These are phyloP conservation scores for Decorospora gaudefroyi DNA, from an alignment of 2,329 filamentous ascomycete genomes.

Conservation along the genomic window DNA sequence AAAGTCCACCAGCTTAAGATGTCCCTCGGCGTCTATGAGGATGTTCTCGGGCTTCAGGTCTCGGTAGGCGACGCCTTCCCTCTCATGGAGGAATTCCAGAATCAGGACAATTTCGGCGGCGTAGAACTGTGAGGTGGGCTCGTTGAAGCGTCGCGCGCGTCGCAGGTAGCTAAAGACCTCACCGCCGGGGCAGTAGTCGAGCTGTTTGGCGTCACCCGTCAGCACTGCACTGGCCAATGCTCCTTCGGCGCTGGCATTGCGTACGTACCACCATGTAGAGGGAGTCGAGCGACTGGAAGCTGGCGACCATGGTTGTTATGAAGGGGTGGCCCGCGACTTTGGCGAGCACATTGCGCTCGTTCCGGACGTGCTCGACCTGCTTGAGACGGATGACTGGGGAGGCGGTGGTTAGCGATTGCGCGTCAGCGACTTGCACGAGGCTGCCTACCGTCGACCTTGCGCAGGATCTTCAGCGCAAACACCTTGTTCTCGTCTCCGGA, in stretches of 20 bases:
- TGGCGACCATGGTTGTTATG: constrained; percentile 77
- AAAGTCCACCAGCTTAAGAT: constrained; percentile 83
- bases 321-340: constrained; percentile 81
- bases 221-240: constrained; percentile 16
- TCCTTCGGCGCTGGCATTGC: not conserved
- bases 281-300: constrained; percentile 78
- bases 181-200: constrained; percentile 81
- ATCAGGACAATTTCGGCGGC: constrained; percentile 82
- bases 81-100: constrained; percentile 78
- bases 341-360: constrained; percentile 77
- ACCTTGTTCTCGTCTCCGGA: constrained; percentile 65
- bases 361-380: constrained; percentile 83
- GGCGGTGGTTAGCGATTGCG: constrained; percentile 26
- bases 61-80: constrained; percentile 78
- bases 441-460: constrained; percentile 58
- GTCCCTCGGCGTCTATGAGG: constrained; percentile 74
- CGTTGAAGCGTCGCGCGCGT: constrained; percentile 77
- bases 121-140: constrained; percentile 78
- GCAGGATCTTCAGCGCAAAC: constrained; percentile 81
- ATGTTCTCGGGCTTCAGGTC: constrained; percentile 85
- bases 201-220: constrained; percentile 45
- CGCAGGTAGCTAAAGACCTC: constrained; percentile 84
- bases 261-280: constrained; percentile 72
- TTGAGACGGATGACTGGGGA: constrained; percentile 75
- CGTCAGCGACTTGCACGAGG: constrained; percentile 1